A percentile compares a stretch with the other conserved stretches of the same genome.
phyloP scores from a whole-genome alignment of 2,329 filamentous ascomycete species.

The Fusarium sp. region DNA sequence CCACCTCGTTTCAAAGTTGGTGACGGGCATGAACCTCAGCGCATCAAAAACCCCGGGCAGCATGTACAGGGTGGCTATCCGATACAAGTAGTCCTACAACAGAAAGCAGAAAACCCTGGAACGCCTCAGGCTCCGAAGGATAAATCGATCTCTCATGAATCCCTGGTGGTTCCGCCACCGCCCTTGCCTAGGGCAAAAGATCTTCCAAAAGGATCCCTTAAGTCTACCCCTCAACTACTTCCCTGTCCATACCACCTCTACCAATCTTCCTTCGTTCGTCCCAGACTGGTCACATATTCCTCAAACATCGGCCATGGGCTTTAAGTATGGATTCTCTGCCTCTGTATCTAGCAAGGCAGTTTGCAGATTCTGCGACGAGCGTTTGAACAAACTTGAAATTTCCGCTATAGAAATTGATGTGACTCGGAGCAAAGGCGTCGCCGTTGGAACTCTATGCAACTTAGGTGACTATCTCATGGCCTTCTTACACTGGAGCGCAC shows the following conservation, averaged over 20 bases:
- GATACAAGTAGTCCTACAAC: no score
- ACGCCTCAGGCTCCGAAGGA: no score
- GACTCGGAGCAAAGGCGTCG: slow-evolving; percentile 16
- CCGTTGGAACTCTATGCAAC: slow-evolving; percentile 25
- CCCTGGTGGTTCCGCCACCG: not conserved
- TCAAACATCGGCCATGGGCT: slow-evolving; percentile 22
- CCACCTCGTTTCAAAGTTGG: not conserved
- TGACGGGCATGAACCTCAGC: no score
- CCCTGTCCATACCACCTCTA: slow-evolving; percentile 12
- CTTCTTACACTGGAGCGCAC: slow-evolving; percentile 33
- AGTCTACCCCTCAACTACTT: not conserved
- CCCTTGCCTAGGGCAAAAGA: not conserved
- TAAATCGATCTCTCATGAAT: not conserved
- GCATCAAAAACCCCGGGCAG: no score
- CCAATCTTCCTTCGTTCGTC: slow-evolving; percentile 26
- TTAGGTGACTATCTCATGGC: slow-evolving; percentile 39
- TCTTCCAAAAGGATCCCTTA: not conserved
- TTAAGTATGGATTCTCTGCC: slow-evolving; percentile 23
- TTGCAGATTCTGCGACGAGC: slow-evolving; percentile 11
- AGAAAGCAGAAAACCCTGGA: no score
- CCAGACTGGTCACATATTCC: slow-evolving; percentile 36
- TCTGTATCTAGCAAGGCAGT: not conserved
- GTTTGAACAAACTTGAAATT: slow-evolving; percentile 32
- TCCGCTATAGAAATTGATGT: slow-evolving; percentile 13
- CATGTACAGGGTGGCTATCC: no score